Evolutionary conservation across 495 filamentous ascomycete genomes (phyloP), one percentile per base, ranked within the genome.

Genomic region (Xylaria palmicola): DNA sequence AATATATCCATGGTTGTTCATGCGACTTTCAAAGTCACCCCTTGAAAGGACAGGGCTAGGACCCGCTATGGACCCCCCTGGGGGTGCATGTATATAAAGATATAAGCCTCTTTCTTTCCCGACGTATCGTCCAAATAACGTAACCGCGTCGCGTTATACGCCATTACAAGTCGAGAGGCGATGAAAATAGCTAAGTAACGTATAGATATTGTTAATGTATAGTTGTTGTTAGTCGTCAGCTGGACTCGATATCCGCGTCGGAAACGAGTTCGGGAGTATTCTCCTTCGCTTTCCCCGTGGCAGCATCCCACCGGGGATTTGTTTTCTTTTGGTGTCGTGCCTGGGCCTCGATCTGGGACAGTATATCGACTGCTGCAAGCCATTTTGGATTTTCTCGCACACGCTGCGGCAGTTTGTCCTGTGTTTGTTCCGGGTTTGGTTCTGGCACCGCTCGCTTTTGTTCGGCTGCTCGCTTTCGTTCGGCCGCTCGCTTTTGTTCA

Each of bases 341-440:
- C 6, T 61, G 59, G 0, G 62, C 62, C 7, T 60, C 62, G 44
- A 70, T 60, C 26, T 59, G 44, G 29, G 67, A 62, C 0, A 72
- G 43, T 39, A 69, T 66, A 6, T 71, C 65, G n/a, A 70, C 15
- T 15, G 67, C 70, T 13, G 62, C 40, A 19, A 68, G 19, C 66
- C 68, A 70, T 24, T 59, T 48, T 0, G 66, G 66, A 43, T 72
- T 66, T 19, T 68, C 67, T 20, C 30, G 63, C 17, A 72, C 68
- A 26, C 63, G 65, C 2, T 68, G 51, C 1, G 71, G 74, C 6
- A 77, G 44, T 20, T 53, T 58, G 37, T 56, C 24, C 19, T 68
- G 49, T 27, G 65, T 53, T 43, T 62, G 66, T 47, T 76, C 72
- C 26, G 6, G 6, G 22, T 6, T 12, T 20, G 6, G 45, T 12